Conservation (phyloP, 768 basidiomycete genomes). For the Lentinula sp. region DNA sequence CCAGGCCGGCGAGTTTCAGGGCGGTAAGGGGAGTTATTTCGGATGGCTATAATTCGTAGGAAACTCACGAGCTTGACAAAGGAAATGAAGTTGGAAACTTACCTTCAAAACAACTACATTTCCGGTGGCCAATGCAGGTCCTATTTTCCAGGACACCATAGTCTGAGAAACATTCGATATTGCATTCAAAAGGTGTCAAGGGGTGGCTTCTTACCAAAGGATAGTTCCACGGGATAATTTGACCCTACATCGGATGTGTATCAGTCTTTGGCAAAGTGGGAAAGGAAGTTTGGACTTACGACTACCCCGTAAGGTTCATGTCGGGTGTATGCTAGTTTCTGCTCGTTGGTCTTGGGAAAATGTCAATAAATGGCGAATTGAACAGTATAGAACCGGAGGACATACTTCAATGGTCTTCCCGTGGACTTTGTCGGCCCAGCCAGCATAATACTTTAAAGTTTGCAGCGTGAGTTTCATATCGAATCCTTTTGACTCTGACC, state of each 20-base stretch:
- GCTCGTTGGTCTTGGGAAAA: constrained; percentile 23
- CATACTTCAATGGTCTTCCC: constrained; percentile 50
- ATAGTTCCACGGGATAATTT: constrained; percentile 59
- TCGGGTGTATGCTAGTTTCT: constrained; percentile 49
- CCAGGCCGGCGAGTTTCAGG: constrained; percentile 35
- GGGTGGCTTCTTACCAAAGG: constrained; percentile 15
- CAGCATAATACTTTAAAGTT: constrained; percentile 61
- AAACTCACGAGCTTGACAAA: background rate
- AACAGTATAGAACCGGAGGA: background rate
- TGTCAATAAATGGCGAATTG: background rate
- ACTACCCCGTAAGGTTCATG: constrained; percentile 58
- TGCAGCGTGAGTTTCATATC: constrained; percentile 24
- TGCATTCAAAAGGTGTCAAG: constrained; percentile 11
- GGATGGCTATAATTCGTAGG: constrained; percentile 36
- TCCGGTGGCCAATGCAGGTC: constrained; percentile 59
- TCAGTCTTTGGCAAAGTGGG: background rate
- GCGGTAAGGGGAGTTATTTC: constrained; percentile 59
- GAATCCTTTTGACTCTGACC: constrained; percentile 9
- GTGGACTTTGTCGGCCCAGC: constrained; percentile 70
- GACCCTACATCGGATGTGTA: constrained; percentile 16
- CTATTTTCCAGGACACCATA: constrained; percentile 59
- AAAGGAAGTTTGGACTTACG: constrained; percentile 10
- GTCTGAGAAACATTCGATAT: constrained; percentile 20
- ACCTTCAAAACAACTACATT: constrained; percentile 49
- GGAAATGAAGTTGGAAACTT: background rate